Conservation (phyloP, 768 basidiomycete genomes). For the Candolleomyces eurysporus region DNA sequence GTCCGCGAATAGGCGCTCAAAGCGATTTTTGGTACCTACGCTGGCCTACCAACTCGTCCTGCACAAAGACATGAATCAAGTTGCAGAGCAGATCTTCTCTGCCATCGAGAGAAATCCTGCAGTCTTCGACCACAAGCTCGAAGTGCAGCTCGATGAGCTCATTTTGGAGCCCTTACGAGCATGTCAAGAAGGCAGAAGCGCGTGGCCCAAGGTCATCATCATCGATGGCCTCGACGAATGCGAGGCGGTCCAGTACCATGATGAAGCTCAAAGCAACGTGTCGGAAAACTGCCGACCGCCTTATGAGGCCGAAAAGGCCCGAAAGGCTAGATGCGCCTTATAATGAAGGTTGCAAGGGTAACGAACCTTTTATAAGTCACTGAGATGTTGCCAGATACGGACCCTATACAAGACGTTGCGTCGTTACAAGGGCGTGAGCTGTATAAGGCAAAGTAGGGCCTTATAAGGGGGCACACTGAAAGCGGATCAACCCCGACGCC, state of each 20-base stretch:
- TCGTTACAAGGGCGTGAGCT: too few species aligned
- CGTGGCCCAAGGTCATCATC: not conserved
- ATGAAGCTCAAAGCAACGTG: not conserved
- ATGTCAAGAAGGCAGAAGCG: not conserved
- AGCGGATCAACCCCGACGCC: too few species aligned
- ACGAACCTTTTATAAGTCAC: too few species aligned
- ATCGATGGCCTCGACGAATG: not conserved
- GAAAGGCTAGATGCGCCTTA: not conserved
- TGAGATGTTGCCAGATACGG: too few species aligned
- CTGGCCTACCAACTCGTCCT: not conserved
- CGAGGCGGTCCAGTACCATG: not conserved
- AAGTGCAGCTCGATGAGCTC: not conserved
- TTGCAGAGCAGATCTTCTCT: not conserved
- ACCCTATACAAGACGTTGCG: too few species aligned
- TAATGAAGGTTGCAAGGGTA: not conserved
- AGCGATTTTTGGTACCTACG: not conserved
- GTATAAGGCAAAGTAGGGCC: too few species aligned
- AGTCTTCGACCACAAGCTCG: not conserved
- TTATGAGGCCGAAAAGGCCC: not conserved
- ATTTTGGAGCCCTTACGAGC: not conserved
- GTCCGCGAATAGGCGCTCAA: not conserved
- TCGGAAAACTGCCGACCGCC: not conserved
- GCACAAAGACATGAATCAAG: not conserved
- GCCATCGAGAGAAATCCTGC: not conserved
- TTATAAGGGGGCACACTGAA: too few species aligned